Conservation (phyloP, 768 basidiomycete genomes). For the Ramaria sp. region DNA sequence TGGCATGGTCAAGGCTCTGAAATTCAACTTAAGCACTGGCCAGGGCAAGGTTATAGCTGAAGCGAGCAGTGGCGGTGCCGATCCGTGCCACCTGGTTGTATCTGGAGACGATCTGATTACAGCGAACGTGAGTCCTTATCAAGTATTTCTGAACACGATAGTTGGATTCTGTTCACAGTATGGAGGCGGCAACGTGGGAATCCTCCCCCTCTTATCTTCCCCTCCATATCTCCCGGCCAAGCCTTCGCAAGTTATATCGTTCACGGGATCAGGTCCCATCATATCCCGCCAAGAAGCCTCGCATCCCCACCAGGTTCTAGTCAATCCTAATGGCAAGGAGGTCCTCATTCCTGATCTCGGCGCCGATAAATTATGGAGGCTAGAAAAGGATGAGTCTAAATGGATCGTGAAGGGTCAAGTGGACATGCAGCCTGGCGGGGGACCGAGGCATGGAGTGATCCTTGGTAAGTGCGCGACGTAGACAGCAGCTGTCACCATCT, state of each 20-base stretch:
- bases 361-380: slow-evolving; percentile 52
- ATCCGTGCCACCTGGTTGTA: slow-evolving; percentile 56
- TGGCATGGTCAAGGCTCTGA: slow-evolving; percentile 54
- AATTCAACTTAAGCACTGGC: slow-evolving; percentile 39
- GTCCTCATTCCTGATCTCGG: slow-evolving; percentile 71
- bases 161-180: slow-evolving; percentile 37
- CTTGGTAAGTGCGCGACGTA: slow-evolving; percentile 32
- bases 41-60: slow-evolving; percentile 40
- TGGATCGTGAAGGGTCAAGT: slow-evolving; percentile 45
- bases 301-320: slow-evolving; percentile 67
- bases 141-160: background rate
- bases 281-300: slow-evolving; percentile 54
- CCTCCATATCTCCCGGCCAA: slow-evolving; percentile 33
- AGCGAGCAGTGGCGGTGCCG: slow-evolving; percentile 42
- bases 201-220: slow-evolving; percentile 42
- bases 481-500: slow-evolving; percentile 14
- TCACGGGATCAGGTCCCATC: slow-evolving; percentile 54
- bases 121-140: slow-evolving; percentile 52
- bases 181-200: slow-evolving; percentile 47
- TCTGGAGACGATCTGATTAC: slow-evolving; percentile 48
- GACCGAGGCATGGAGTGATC: slow-evolving; percentile 60
- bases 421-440: slow-evolving; percentile 42
- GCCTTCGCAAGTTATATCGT: slow-evolving; percentile 25
- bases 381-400: slow-evolving; percentile 33
- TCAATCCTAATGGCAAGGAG: slow-evolving; percentile 40